phyloP scores from a whole-genome alignment of 371 early-diverging fungal species.

The Apophysomyces trapeziformis region DNA sequence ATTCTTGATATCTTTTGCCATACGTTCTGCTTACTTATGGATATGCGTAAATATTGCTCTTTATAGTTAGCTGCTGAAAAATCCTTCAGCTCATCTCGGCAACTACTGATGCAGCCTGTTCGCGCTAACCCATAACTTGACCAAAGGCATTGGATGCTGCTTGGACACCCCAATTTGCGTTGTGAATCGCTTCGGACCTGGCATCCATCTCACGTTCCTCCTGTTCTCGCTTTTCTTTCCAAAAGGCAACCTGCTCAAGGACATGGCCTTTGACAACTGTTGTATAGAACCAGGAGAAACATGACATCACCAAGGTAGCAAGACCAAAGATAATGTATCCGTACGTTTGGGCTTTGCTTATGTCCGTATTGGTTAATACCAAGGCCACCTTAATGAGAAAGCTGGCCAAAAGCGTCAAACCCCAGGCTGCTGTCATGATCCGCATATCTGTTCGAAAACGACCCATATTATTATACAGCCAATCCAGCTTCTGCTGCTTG shows the following conservation, averaged over 20 bases:
- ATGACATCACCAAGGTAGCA: slow-evolving; percentile 30
- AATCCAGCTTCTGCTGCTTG: slow-evolving; percentile 32
- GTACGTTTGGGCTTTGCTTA: slow-evolving; percentile 26
- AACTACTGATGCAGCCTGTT: no score
- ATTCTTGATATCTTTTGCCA: no score
- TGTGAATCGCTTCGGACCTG: slow-evolving; percentile 31
- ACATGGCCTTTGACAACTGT: slow-evolving; percentile 36
- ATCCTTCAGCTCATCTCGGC: no score
- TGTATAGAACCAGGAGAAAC: slow-evolving; percentile 51
- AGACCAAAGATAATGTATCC: slow-evolving; percentile 46
- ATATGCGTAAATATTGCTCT: no score
- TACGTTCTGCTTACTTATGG: no score
- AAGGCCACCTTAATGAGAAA: slow-evolving; percentile 46
- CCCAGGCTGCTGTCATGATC: slow-evolving; percentile 52
- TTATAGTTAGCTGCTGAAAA: no score
- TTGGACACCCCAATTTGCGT: slow-evolving; percentile 37
- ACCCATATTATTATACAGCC: slow-evolving; percentile 38
- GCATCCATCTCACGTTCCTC: slow-evolving; percentile 22
- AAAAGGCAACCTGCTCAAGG: slow-evolving; percentile 30
- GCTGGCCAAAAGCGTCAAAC: slow-evolving; percentile 33
- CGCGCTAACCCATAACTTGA: slow-evolving; percentile 29
- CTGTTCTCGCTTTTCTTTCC: slow-evolving; percentile 23
- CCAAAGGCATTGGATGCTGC: slow-evolving; percentile 35
- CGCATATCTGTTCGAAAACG: slow-evolving; percentile 51
- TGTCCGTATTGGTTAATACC: slow-evolving; percentile 35